Conservation (phyloP, 345 rosid genomes). For the Linum trigynum region DNA sequence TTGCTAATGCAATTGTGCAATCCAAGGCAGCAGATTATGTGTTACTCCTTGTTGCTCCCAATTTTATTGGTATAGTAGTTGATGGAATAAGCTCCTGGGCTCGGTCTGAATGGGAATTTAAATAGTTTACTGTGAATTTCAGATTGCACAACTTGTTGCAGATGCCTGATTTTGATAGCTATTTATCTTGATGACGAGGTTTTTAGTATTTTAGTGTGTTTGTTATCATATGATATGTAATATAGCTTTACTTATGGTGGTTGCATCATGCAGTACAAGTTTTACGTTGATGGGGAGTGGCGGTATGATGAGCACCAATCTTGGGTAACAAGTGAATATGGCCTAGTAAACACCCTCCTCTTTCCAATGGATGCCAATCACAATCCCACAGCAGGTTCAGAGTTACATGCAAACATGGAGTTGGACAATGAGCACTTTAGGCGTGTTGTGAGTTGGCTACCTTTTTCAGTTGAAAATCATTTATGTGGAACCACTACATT, state of each 20-base stretch:
- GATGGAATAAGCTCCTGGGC: background rate
- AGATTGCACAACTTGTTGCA: background rate
- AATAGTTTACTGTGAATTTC: background rate
- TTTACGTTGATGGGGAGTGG: constrained; percentile 30
- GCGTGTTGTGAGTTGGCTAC: constrained; percentile 19
- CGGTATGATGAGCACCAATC: constrained; percentile 22
- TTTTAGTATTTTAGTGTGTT: background rate
- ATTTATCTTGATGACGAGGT: background rate
- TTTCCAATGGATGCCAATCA: constrained; percentile 15
- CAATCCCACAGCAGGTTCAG: constrained; percentile 6
- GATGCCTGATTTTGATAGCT: background rate
- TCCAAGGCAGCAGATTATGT: background rate
- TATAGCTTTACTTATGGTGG: background rate
- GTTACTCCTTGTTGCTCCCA: background rate
- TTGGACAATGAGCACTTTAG: constrained; percentile 17
- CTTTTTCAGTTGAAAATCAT: background rate
- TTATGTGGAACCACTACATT: background rate
- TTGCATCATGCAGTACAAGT: constrained; percentile 20
- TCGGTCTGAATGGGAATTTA: background rate
- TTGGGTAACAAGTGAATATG: constrained; percentile 16
- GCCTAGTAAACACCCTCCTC: constrained; percentile 17
- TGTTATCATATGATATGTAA: background rate
- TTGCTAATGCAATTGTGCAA: background rate
- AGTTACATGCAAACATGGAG: constrained; percentile 15
- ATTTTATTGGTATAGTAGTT: background rate